A percentile compares a stretch with the other conserved stretches of the same genome.
Evolutionary conservation across 768 basidiomycete genomes (phyloP).

Genomic region (Galerina sulciceps): DNA sequence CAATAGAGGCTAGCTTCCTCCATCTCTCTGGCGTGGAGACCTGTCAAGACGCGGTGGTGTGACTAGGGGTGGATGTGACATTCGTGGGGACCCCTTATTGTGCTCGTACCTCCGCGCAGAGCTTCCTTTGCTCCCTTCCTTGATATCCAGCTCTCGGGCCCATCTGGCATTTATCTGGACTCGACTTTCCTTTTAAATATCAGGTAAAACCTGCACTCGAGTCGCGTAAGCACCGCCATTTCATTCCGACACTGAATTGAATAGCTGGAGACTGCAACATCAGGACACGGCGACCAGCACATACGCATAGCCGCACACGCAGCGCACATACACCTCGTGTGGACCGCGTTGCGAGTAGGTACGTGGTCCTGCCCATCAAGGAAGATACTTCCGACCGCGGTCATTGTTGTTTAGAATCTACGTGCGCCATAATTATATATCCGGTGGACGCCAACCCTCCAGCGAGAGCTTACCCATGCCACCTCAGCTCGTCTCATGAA

Average conservation of each 20-base stretch:
- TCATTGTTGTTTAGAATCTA: not conserved
- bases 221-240: not conserved
- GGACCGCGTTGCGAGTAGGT: constrained; percentile 14
- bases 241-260: not conserved
- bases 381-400: constrained; percentile 10
- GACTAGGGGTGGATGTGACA: constrained; percentile 26
- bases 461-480: constrained; percentile 13
- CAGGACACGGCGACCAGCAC: constrained; percentile 7
- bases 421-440: constrained; percentile 10
- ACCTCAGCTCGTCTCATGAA: constrained; percentile 20
- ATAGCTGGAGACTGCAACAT: not conserved
- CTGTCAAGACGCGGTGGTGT: constrained; percentile 33
- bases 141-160: not conserved
- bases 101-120: constrained; percentile 13
- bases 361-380: not conserved
- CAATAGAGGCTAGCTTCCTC: constrained; percentile 25
- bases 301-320: constrained; percentile 9
- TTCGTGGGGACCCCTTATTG: constrained; percentile 26
- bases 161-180: not conserved
- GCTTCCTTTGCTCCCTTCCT: constrained; percentile 12
- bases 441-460: constrained; percentile 3
- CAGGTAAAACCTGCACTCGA: not conserved
- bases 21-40: constrained; percentile 21
- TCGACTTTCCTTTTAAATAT: not conserved
- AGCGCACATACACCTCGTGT: constrained; percentile 19